Percentiles rank a stretch among this genome's conserved stretches.
Evolutionary conservation across 2,329 filamentous ascomycete genomes (phyloP).

Genomic region (Clarireedia homoeocarpa): DNA sequence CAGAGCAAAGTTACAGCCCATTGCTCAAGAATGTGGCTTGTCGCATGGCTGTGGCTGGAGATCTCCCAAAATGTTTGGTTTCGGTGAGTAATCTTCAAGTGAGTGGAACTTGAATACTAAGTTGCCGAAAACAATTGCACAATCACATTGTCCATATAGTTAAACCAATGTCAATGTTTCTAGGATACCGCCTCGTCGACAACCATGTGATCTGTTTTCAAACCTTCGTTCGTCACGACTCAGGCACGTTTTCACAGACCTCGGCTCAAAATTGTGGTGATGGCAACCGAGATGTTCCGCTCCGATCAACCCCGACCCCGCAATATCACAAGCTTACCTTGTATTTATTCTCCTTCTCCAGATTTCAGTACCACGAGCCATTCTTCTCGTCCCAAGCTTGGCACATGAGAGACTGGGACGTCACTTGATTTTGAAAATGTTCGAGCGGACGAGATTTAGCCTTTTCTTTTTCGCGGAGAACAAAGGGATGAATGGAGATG

Average conservation of each 20-base stretch:
- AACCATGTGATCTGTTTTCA: not conserved
- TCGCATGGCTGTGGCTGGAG: too few species aligned
- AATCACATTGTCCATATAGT: too few species aligned
- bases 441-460: not conserved
- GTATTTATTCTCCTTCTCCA: not conserved
- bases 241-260: not conserved
- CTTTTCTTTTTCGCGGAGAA: not conserved
- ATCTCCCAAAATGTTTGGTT: too few species aligned
- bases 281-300: not conserved
- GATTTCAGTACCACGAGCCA: not conserved
- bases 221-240: too few species aligned
- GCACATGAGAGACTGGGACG: not conserved
- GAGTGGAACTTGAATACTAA: too few species aligned
- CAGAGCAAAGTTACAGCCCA: too few species aligned
- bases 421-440: not conserved
- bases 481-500: not conserved
- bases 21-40: too few species aligned
- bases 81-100: too few species aligned
- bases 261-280: not conserved
- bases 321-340: slow-evolving; percentile 9
- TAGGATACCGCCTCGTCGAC: too few species aligned
- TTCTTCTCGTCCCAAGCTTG: not conserved
- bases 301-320: slow-evolving; percentile 4
- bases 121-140: too few species aligned
- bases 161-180: too few species aligned